Evolutionary conservation across 129 eudicot species (phyloP).

Genomic region (Chrysanthemum seticuspe): DNA sequence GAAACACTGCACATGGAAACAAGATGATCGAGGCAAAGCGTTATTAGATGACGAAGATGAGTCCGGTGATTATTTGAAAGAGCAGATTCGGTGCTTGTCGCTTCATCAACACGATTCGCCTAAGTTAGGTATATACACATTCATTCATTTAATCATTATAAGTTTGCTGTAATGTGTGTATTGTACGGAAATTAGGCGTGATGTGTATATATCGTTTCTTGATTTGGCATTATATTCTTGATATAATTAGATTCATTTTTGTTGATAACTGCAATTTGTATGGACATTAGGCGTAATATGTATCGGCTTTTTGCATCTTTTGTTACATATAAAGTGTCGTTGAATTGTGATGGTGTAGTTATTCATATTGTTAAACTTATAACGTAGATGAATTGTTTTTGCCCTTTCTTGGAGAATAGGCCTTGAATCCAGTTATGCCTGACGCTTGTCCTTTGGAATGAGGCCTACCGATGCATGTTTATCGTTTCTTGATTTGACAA

Average conservation of each 20-base stretch:
- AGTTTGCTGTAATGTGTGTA: not conserved
- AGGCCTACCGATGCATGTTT: not conserved
- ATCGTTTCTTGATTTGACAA: constrained; percentile 11
- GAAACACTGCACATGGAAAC: constrained; percentile 19
- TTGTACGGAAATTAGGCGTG: not conserved
- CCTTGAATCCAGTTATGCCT: not conserved
- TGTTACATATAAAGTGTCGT: not conserved
- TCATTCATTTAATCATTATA: not conserved
- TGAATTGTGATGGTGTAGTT: no score
- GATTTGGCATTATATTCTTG: no score
- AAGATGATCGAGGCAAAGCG: constrained; percentile 33
- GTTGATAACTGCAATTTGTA: not conserved
- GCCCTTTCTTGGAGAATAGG: no score
- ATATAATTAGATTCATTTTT: no score
- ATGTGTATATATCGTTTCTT: no score
- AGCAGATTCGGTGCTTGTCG: constrained; percentile 34
- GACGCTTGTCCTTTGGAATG: not conserved
- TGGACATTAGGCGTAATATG: not conserved
- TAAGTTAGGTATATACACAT: constrained; percentile 24
- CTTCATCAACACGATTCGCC: constrained; percentile 28
- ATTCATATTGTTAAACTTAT: no score
- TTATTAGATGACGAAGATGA: constrained; percentile 16
- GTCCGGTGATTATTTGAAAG: constrained; percentile 14
- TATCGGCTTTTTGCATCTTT: not conserved
- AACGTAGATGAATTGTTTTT: no score